Base-by-base conservation (phyloP, 805 yeast species). In the Ogataea salicorniae region DNA sequence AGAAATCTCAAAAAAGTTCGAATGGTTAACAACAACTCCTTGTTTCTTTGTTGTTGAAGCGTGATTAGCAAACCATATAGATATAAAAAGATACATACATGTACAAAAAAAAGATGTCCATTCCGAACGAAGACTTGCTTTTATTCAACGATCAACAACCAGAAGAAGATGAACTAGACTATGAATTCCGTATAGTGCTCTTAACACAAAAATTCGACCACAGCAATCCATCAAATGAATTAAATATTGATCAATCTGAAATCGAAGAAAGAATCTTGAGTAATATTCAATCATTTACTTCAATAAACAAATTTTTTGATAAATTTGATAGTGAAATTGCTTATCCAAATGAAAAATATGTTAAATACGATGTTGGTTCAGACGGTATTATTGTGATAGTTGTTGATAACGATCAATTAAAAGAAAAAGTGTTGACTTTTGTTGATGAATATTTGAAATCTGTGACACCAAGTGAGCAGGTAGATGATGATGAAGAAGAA, bases 291-390 rank as follows among this genome's bases (percentile, higher is more conserved):
- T 72, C 74, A 17, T 69, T 75, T 54, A 73, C 70, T 15, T 74
- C 70, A 39, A 73, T 78, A 57, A 78, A 79, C 56, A 62, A 57
- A 33, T 77, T 79, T 51, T 79, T 79, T 52, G 81, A 79, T 53
- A 57, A 59, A 36, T 79, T 79, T 54, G 84, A 79, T 57, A 74
- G 67, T 37, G 60, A 61, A 22, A 68, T 79, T 15, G 80, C 83
- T 8, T 67, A 72, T 38, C 83, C 83, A 4, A 79, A 79, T 52
- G 79, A 77, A 50, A 76, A 73, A 5, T 70, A 72, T 49, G 71
- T 79, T 53, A 77, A 78, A 57, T 79, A 79, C 54, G 83, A 79
- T 51, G 82, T 78, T 2, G 83, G 83, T 4, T 75, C 80, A 43
- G 84, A 79, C 56, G 84, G 84, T 4, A 62, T 79, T 46, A 79